phyloP scores from a whole-genome alignment of 768 basidiomycete genomes.

The Russula vinacea region DNA sequence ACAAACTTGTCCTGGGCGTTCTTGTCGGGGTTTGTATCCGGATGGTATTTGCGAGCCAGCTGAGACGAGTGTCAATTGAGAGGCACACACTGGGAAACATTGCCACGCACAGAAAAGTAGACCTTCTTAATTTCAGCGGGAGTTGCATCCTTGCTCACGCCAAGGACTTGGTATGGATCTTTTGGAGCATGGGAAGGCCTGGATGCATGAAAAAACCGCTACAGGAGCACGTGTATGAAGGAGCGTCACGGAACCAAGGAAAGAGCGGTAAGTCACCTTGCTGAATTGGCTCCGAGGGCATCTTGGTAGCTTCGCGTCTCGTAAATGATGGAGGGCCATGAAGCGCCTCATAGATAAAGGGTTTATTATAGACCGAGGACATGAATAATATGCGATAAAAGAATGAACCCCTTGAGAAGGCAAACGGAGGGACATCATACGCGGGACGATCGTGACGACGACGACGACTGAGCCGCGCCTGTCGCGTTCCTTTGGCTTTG shows the following conservation, averaged over 20 bases:
- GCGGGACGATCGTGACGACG: constrained; percentile 9
- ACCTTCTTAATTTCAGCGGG: constrained; percentile 93
- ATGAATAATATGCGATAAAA: constrained; percentile 50
- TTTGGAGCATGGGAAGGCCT: constrained; percentile 52
- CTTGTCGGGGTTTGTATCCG: constrained; percentile 94
- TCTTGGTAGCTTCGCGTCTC: constrained; percentile 10
- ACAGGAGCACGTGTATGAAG: constrained; percentile 20
- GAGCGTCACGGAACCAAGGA: constrained; percentile 10
- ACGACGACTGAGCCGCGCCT: not conserved
- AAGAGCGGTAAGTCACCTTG: constrained; percentile 19
- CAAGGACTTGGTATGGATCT: constrained; percentile 90
- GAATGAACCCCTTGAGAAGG: constrained; percentile 32
- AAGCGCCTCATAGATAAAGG: constrained; percentile 13
- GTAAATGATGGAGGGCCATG: constrained; percentile 10
- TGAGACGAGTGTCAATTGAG: constrained; percentile 38
- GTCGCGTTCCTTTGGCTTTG: constrained; percentile 18
- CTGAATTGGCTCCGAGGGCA: constrained; percentile 19
- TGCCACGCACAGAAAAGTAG: constrained; percentile 80
- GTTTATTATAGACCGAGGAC: constrained; percentile 40
- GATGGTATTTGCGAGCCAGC: constrained; percentile 98
- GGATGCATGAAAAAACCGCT: constrained; percentile 80
- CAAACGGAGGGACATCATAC: constrained; percentile 51
- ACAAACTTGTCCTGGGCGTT: constrained; percentile 88
- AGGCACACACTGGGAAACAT: constrained; percentile 15
- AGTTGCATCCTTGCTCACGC: constrained; percentile 79